A percentile compares a stretch with the other conserved stretches of the same genome.
These are phyloP conservation scores for Podospora pseudoanserina DNA, from an alignment of 495 filamentous ascomycete species.

Conservation along the genomic window DNA sequence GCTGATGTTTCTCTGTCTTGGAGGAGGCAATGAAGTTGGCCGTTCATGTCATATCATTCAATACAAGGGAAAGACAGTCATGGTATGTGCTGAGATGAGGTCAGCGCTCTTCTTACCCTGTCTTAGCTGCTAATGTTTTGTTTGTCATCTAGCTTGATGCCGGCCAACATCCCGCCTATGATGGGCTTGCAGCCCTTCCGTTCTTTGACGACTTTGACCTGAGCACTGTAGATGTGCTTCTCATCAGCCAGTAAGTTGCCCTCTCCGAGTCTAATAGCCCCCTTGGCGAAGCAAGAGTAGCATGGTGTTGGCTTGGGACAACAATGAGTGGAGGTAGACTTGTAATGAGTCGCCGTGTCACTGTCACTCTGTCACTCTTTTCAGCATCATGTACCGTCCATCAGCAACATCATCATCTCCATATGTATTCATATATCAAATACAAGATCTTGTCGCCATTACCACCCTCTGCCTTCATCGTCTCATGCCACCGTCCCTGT, in stretches of 20 bases:
- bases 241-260: conserved; percentile 90
- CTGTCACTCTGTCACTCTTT: conserved; percentile 6
- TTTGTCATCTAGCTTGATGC: conserved; percentile 73
- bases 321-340: conserved; percentile 22
- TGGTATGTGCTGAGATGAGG: conserved; percentile 56
- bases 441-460: conserved; percentile 34
- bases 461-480: conserved; percentile 20
- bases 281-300: conserved; percentile 16
- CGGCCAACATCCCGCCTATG: conserved; percentile 94
- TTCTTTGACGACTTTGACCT: conserved; percentile 99
- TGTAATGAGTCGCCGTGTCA: conserved; percentile 12
- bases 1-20: conserved; percentile 86
- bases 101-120: background rate
- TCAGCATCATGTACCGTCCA: conserved; percentile 27
- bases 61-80: conserved; percentile 98
- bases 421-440: conserved; percentile 37
- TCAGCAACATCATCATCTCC: conserved; percentile 14
- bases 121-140: background rate
- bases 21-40: conserved; percentile 95
- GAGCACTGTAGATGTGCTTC: conserved; percentile 91
- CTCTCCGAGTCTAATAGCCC: conserved; percentile 19
- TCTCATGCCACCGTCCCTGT: conserved; percentile 8
- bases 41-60: conserved; percentile 96
- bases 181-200: conserved; percentile 85
- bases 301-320: conserved; percentile 23